Evolutionary conservation across 1,284 basidiomycete species (phyloP).

Genomic region (Meira miltonrushii): DNA sequence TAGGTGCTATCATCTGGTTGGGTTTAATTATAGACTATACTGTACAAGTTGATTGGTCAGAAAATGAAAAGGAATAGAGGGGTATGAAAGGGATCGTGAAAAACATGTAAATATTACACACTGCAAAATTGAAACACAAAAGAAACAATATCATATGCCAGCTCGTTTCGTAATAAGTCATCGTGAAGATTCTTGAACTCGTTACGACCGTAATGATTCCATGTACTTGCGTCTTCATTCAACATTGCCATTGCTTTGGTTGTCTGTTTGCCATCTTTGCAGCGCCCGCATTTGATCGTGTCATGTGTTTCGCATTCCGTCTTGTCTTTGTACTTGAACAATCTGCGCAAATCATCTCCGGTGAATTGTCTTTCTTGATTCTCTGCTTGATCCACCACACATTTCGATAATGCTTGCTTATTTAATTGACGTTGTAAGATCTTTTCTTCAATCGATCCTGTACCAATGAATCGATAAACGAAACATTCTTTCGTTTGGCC

Average conservation of each 20-base stretch:
- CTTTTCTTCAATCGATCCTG: constrained; percentile 98
- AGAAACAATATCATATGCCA: constrained; percentile 70
- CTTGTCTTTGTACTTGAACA: constrained; percentile 85
- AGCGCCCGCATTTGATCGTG: constrained; percentile 81
- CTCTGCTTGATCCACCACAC: constrained; percentile 94
- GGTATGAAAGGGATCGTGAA: neutral
- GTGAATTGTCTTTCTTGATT: constrained; percentile 95
- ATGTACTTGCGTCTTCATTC: constrained; percentile 90
- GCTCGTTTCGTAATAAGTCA: constrained; percentile 85
- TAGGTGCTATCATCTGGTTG: constrained; percentile 82
- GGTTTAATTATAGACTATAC: constrained; percentile 76
- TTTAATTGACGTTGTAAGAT: constrained; percentile 84
- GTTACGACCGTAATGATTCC: constrained; percentile 91
- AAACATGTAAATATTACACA: neutral
- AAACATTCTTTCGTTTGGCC: constrained; percentile 94
- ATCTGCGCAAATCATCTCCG: constrained; percentile 75
- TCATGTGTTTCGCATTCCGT: constrained; percentile 85
- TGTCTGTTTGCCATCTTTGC: constrained; percentile 77
- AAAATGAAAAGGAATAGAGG: neutral
- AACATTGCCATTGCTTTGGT: constrained; percentile 78
- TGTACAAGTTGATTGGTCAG: constrained; percentile 1
- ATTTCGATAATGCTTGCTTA: constrained; percentile 93
- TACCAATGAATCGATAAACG: constrained; percentile 95
- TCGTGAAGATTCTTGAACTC: constrained; percentile 90
- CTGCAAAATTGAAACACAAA: constrained; percentile 55